Percentiles rank a stretch among this genome's conserved stretches.
phyloP scores from a whole-genome alignment of 2,329 filamentous ascomycete species.

The Diaporthe sp. region DNA sequence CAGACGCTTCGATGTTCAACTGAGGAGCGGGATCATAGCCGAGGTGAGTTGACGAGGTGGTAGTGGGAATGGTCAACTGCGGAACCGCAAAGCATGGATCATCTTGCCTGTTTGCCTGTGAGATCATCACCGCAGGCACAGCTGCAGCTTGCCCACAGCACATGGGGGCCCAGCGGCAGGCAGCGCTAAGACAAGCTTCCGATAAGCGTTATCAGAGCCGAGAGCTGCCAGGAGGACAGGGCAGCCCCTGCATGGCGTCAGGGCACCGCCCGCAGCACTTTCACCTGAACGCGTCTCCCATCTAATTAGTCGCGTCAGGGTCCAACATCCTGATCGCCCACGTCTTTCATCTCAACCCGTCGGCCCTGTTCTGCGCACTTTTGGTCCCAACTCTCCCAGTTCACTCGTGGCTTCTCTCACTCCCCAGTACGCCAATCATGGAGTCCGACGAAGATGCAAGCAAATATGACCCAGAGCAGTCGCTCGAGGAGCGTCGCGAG shows the following conservation, averaged over 20 bases:
- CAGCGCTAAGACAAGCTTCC: background rate
- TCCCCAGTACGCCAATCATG: slow-evolving; percentile 39
- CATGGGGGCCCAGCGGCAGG: background rate
- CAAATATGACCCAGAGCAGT: slow-evolving; percentile 86
- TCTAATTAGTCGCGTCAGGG: slow-evolving; percentile 33
- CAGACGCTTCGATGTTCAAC: background rate
- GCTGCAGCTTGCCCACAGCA: background rate
- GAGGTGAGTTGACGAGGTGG: background rate
- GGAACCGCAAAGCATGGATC: background rate
- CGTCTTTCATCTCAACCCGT: background rate
- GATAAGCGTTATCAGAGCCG: slow-evolving; percentile 16
- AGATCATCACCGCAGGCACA: slow-evolving; percentile 1
- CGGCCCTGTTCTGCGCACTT: background rate
- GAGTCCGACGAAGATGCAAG: slow-evolving; percentile 52
- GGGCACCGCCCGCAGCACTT: slow-evolving; percentile 14
- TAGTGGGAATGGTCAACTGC: background rate
- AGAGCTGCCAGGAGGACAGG: background rate
- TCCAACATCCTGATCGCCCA: background rate
- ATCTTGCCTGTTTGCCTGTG: background rate
- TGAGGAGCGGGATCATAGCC: slow-evolving; percentile 6
- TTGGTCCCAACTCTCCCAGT: background rate
- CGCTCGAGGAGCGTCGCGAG: slow-evolving; percentile 78
- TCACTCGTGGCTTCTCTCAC: background rate
- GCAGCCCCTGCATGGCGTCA: background rate
- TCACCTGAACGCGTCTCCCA: slow-evolving; percentile 28